Conservation (phyloP, 495 filamentous ascomycete genomes). For the Bombardia bombarda region DNA sequence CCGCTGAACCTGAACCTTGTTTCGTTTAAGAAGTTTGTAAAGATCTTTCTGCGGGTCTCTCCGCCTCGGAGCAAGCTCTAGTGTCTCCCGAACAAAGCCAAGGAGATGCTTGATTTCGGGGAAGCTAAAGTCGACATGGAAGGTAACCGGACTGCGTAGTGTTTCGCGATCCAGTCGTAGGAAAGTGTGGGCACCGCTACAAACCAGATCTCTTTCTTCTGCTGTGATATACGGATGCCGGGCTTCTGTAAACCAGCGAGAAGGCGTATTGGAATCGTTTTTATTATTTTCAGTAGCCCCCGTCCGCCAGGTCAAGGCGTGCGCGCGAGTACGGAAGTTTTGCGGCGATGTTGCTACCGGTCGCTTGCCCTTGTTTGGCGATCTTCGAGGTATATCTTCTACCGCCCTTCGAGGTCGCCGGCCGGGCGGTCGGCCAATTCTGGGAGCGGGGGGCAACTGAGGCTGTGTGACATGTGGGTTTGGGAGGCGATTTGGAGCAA, state of each 20-base stretch:
- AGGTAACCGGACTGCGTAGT: background rate
- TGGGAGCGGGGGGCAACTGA: background rate
- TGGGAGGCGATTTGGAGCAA: background rate
- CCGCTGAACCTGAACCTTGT: background rate
- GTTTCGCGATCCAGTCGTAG: conserved; percentile 1
- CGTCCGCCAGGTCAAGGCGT: conserved; percentile 6
- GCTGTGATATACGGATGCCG: conserved; percentile 26
- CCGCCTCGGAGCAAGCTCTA: background rate
- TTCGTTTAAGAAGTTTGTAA: conserved; percentile 5
- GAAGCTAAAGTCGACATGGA: conserved; percentile 39
- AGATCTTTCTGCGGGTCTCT: conserved; percentile 19
- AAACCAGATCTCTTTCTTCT: conserved; percentile 14
- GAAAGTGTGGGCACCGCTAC: conserved; percentile 5
- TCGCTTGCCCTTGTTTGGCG: background rate
- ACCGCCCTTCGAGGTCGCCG: no score
- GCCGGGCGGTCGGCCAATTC: no score
- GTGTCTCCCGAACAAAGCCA: background rate
- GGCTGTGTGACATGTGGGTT: background rate
- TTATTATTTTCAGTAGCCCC: background rate
- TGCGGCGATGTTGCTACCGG: conserved; percentile 10
- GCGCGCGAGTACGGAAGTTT: conserved; percentile 12
- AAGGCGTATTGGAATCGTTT: background rate
- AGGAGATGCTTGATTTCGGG: conserved; percentile 41
- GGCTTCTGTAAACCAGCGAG: conserved; percentile 4
- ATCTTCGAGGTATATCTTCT: no score